Percentiles rank a stretch among this genome's conserved stretches.
These are phyloP conservation scores for Vigna hirtella DNA, from an alignment of 306 rosid species.

Conservation along the genomic window DNA sequence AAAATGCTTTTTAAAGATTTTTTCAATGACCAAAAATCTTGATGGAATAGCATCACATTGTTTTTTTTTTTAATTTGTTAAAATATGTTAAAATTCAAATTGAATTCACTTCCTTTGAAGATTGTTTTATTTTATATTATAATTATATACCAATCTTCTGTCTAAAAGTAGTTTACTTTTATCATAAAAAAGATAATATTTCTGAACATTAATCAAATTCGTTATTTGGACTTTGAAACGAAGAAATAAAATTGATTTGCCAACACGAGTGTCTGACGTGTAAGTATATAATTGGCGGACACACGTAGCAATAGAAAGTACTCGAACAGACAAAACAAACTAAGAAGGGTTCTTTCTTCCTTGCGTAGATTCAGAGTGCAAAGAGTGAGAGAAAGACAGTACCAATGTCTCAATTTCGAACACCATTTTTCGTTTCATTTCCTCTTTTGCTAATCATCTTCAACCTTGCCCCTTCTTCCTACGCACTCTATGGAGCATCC, in stretches of 20 bases:
- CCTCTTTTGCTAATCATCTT: conserved; percentile 42
- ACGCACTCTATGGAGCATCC: conserved; percentile 87
- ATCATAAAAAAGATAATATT: too few species aligned
- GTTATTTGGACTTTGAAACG: background rate
- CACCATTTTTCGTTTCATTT: conserved; percentile 39
- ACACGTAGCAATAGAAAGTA: conserved; percentile 33
- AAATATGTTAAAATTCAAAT: too few species aligned
- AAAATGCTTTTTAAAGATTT: too few species aligned
- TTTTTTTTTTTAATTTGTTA: too few species aligned
- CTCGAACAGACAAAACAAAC: background rate
- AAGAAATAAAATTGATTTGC: background rate
- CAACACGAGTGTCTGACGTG: background rate
- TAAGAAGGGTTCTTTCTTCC: conserved; percentile 9
- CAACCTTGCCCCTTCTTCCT: conserved; percentile 53
- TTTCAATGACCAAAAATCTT: too few species aligned
- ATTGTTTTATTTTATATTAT: too few species aligned
- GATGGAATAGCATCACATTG: too few species aligned
- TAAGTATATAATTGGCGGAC: background rate
- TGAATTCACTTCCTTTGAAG: too few species aligned
- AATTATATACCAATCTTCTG: too few species aligned
- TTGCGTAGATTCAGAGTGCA: conserved; percentile 38
- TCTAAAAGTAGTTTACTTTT: too few species aligned
- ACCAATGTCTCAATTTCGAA: conserved; percentile 41
- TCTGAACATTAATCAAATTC: background rate
- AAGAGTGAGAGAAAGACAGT: conserved; percentile 43